Conservation (phyloP, 164 flowering plant genomes). For the Hamamelis virginiana region DNA sequence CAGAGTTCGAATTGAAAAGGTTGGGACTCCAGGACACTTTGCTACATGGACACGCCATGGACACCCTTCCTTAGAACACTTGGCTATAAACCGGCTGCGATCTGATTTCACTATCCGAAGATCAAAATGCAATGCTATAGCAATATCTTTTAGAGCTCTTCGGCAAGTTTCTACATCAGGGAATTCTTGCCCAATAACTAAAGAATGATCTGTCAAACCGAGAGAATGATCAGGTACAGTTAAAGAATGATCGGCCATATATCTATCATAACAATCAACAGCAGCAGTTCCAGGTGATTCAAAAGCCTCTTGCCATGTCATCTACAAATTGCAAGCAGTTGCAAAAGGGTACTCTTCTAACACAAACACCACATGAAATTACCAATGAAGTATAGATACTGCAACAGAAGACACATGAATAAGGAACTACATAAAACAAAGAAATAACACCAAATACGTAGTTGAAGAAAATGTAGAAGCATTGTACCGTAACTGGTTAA, state of each 20-base stretch:
- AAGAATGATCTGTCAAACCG: slow-evolving; percentile 31
- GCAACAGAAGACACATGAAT: neutral
- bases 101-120: slow-evolving; percentile 98
- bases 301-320: slow-evolving; percentile 11
- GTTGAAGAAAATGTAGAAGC: neutral
- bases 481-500: neutral
- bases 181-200: slow-evolving; percentile 86
- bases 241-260: slow-evolving; percentile 37
- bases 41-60: slow-evolving; percentile 99
- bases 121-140: slow-evolving; percentile 90
- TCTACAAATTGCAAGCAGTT: neutral
- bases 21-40: slow-evolving; percentile 81
- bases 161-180: slow-evolving; percentile 67
- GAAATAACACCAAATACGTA: neutral
- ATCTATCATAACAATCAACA: slow-evolving; percentile 15
- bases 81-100: slow-evolving; percentile 92
- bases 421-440: neutral
- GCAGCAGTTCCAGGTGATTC: slow-evolving; percentile 12
- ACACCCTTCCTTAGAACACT: slow-evolving; percentile 93
- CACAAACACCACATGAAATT: slow-evolving; percentile 8
- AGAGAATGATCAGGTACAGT: slow-evolving; percentile 25
- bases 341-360: neutral
- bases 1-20: slow-evolving; percentile 81
- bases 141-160: slow-evolving; percentile 79
- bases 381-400: slow-evolving; percentile 3